Conservation (phyloP, 2,329 filamentous ascomycete genomes). For the Byssoonygena ceratinophila region DNA sequence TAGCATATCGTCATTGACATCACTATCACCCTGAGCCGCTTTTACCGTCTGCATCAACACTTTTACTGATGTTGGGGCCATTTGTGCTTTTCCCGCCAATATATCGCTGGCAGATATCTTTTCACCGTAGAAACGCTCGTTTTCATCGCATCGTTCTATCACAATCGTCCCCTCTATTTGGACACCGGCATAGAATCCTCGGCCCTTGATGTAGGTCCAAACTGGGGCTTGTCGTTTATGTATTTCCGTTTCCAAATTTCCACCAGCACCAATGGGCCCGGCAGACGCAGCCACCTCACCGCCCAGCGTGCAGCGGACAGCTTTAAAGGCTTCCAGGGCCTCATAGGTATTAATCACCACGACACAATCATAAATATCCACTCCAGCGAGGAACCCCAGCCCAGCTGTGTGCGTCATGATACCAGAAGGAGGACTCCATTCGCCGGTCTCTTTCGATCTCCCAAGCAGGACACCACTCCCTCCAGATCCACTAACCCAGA, state of each 20-base stretch:
- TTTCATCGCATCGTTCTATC: conserved; percentile 77
- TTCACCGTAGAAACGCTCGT: conserved; percentile 72
- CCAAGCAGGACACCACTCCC: conserved; percentile 81
- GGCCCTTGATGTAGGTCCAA: conserved; percentile 79
- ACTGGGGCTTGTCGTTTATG: conserved; percentile 60
- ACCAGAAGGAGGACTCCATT: conserved; percentile 83
- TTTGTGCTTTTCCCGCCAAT: conserved; percentile 48
- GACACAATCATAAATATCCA: conserved; percentile 94
- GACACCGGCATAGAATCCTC: conserved; percentile 77
- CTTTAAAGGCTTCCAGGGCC: conserved; percentile 74
- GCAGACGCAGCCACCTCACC: conserved; percentile 66
- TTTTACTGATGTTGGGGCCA: conserved; percentile 47
- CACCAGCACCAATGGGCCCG: conserved; percentile 68
- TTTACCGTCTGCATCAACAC: conserved; percentile 73
- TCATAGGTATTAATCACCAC: conserved; percentile 81
- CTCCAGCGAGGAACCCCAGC: conserved; percentile 77
- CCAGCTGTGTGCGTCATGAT: conserved; percentile 84
- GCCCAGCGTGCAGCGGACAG: conserved; percentile 66
- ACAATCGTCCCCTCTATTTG: conserved; percentile 80
- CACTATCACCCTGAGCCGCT: conserved; percentile 70
- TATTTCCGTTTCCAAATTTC: conserved; percentile 57
- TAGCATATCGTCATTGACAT: conserved; percentile 60
- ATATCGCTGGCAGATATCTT: conserved; percentile 53
- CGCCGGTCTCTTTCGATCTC: conserved; percentile 64
- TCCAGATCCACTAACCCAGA: conserved; percentile 85